Conservation (phyloP, 2,329 filamentous ascomycete species). For the Cyclaneusma minus region DNA sequence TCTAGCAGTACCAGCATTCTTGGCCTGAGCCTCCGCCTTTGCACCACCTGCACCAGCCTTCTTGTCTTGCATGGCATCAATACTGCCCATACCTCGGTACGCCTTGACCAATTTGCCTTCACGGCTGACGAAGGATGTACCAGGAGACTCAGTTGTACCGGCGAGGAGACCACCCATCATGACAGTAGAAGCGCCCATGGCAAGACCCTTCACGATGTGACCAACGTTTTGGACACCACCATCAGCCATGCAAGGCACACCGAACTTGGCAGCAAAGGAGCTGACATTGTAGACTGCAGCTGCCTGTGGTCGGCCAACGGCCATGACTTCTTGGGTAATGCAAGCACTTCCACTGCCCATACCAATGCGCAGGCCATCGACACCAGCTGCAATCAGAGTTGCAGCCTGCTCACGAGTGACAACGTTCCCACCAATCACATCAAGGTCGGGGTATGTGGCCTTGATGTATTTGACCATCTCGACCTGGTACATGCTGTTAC, state of each 20-base stretch:
- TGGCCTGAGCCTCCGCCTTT: constrained; percentile 56
- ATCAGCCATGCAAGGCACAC: constrained; percentile 94
- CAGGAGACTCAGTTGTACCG: constrained; percentile 93
- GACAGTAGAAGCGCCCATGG: constrained; percentile 83
- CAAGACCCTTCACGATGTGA: constrained; percentile 96
- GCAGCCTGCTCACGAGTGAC: constrained; percentile 96
- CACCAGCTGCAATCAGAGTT: constrained; percentile 77
- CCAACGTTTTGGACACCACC: constrained; percentile 97
- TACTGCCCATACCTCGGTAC: constrained; percentile 97
- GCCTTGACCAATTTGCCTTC: constrained; percentile 98
- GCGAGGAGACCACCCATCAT: constrained; percentile 99
- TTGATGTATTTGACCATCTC: constrained; percentile 98
- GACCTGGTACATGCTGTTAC: constrained; percentile 96
- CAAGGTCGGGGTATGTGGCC: constrained; percentile 65
- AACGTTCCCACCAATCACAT: constrained; percentile 97
- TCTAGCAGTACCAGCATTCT: constrained; percentile 88
- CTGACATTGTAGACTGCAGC: constrained; percentile 84
- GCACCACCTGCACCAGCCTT: constrained; percentile 73
- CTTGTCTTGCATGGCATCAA: constrained; percentile 99
- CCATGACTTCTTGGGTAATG: constrained; percentile 99
- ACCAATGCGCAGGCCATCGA: constrained; percentile 91
- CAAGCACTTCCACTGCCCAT: constrained; percentile 98
- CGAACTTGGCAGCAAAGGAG: constrained; percentile 79
- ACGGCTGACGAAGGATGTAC: constrained; percentile 87
- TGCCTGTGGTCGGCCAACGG: constrained; percentile 89